A percentile compares a stretch with the other conserved stretches of the same genome.
phyloP scores from a whole-genome alignment of 2,329 filamentous ascomycete species.

The Aspergillus nomiae region DNA sequence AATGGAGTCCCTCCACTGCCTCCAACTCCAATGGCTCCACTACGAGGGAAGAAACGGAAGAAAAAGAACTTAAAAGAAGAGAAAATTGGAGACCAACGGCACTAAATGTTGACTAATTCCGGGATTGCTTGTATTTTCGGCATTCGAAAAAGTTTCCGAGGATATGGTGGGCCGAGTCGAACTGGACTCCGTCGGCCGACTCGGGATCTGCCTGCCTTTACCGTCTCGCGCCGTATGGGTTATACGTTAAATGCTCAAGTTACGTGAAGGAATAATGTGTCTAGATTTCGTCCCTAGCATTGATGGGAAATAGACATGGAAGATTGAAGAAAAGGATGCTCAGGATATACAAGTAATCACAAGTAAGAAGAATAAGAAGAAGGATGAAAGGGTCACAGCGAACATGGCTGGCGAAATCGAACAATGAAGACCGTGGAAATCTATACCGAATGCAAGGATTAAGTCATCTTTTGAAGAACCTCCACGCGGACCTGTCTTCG shows the following conservation, averaged over 20 bases:
- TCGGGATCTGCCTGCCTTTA: neutral
- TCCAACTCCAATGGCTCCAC: slow-evolving; percentile 3
- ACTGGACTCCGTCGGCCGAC: neutral
- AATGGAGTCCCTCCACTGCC: neutral
- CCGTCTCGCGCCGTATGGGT: neutral
- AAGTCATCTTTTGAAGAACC: neutral
- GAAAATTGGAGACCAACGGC: neutral
- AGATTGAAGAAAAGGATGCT: neutral
- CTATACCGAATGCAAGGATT: slow-evolving; percentile 5
- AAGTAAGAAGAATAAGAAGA: neutral
- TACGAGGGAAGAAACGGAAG: neutral
- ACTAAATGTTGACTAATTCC: neutral
- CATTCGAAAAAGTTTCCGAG: neutral
- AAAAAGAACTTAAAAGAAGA: neutral
- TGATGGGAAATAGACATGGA: neutral
- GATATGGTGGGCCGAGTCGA: neutral
- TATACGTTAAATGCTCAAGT: neutral
- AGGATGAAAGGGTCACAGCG: neutral
- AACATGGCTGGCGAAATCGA: neutral
- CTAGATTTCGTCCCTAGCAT: neutral
- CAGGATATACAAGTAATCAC: slow-evolving; percentile 12
- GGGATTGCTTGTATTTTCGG: neutral
- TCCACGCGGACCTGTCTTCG: neutral
- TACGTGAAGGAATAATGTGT: neutral
- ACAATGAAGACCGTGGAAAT: slow-evolving; percentile 2